A percentile compares a stretch with the other conserved stretches of the same genome.
phyloP scores from a whole-genome alignment of 2,329 filamentous ascomycete species.

The Diaporthe eres region DNA sequence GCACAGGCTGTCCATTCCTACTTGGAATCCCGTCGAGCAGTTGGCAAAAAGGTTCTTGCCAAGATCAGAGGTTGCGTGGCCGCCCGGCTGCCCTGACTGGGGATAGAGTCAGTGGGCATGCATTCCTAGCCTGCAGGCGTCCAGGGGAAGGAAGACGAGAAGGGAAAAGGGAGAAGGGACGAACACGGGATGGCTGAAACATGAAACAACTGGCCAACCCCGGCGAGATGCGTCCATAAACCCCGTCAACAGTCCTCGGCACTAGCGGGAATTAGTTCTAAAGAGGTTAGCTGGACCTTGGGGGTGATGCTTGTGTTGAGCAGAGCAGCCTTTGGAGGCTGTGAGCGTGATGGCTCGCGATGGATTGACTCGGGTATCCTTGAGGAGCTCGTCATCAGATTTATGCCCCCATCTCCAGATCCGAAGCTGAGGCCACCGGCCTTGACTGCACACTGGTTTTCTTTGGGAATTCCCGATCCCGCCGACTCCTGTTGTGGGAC shows the following conservation, averaged over 20 bases:
- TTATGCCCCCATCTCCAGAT: conserved; percentile 13
- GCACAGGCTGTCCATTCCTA: not conserved
- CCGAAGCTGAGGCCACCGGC: not conserved
- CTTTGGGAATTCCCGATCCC: not conserved
- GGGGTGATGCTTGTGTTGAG: conserved; percentile 11
- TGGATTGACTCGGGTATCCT: conserved; percentile 16
- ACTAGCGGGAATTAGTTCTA: not conserved
- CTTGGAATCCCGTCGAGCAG: not conserved
- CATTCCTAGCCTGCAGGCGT: conserved; percentile 11
- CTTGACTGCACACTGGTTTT: not conserved
- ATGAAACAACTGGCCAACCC: conserved; percentile 39
- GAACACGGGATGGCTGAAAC: conserved; percentile 39
- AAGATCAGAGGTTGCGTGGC: conserved; percentile 27
- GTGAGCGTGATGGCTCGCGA: not conserved
- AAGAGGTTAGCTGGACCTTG: conserved; percentile 5
- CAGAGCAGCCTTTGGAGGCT: not conserved
- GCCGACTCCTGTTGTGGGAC: not conserved
- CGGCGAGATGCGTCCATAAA: conserved; percentile 3
- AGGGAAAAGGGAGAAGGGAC: conserved; percentile 18
- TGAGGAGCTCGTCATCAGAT: conserved; percentile 22
- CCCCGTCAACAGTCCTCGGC: not conserved
- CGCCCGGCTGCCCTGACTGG: not conserved
- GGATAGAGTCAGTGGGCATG: conserved; percentile 15
- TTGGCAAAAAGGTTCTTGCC: conserved; percentile 6
- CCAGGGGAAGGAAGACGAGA: not conserved